Percentiles rank a stretch among this genome's conserved stretches.
phyloP scores from a whole-genome alignment of 768 basidiomycete species.

The Collybiopsis luxurians region DNA sequence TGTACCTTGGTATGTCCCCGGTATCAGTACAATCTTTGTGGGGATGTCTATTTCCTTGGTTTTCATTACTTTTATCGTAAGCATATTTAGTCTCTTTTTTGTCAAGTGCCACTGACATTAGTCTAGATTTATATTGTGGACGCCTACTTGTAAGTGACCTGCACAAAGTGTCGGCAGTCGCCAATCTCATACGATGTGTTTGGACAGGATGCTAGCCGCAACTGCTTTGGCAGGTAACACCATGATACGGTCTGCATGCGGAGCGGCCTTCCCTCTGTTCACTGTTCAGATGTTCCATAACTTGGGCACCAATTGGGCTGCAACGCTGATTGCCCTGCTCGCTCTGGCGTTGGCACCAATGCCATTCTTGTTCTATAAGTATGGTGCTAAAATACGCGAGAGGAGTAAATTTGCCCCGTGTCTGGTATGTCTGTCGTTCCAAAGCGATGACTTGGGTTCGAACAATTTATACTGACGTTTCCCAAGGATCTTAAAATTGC shows the following conservation, averaged over 20 bases:
- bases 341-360: conserved; percentile 21
- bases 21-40: conserved; percentile 27
- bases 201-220: conserved; percentile 23
- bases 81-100: conserved; percentile 17
- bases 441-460: no score
- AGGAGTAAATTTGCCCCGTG: conserved; percentile 57
- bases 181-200: no score
- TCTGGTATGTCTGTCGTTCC: no score
- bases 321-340: conserved; percentile 9
- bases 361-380: conserved; percentile 70
- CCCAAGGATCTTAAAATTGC: conserved; percentile 46
- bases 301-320: conserved; percentile 13
- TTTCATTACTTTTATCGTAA: conserved; percentile 60
- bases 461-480: no score
- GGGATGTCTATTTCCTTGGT: conserved; percentile 32
- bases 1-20: conserved; percentile 37
- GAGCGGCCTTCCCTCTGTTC: conserved; percentile 41
- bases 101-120: background rate
- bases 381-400: conserved; percentile 53
- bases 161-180: no score
- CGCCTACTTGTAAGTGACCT: conserved; percentile 46
- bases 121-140: conserved; percentile 54
- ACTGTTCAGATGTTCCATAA: conserved; percentile 34
- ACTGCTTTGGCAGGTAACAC: conserved; percentile 54
- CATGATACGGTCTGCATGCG: conserved; percentile 32